A percentile compares a stretch with the other conserved stretches of the same genome.
Conservation (phyloP, 306 rosid species). For the Gillenia trifoliata region DNA sequence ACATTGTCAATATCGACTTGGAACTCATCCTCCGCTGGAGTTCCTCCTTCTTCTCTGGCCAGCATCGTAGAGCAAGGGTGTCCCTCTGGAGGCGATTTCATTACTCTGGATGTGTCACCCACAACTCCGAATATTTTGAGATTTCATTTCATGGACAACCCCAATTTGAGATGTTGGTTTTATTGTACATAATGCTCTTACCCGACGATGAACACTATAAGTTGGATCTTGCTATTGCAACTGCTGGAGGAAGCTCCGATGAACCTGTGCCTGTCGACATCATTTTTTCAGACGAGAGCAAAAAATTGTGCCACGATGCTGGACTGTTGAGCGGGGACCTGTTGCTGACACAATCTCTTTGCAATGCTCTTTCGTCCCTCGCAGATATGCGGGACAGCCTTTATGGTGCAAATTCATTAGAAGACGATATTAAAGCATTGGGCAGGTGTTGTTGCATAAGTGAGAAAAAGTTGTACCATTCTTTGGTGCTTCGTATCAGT, state of each 20-base stretch:
- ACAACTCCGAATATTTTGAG: conserved; percentile 73
- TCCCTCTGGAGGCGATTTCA: conserved; percentile 76
- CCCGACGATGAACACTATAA: conserved; percentile 49
- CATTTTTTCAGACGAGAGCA: conserved; percentile 24
- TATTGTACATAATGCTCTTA: conserved; percentile 52
- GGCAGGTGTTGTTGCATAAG: conserved; percentile 31
- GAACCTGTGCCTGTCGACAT: conserved; percentile 35
- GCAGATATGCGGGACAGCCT: conserved; percentile 66
- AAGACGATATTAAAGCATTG: conserved; percentile 50
- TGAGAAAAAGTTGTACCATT: conserved; percentile 63
- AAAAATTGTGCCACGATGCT: conserved; percentile 15
- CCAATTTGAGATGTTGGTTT: conserved; percentile 57
- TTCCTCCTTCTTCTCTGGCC: conserved; percentile 57
- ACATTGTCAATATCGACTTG: conserved; percentile 80
- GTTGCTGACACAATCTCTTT: conserved; percentile 48
- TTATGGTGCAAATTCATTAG: conserved; percentile 53
- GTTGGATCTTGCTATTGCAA: conserved; percentile 49
- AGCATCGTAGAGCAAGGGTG: conserved; percentile 57
- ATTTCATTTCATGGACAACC: conserved; percentile 79
- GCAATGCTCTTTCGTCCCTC: conserved; percentile 50
- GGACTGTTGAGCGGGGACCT: conserved; percentile 31
- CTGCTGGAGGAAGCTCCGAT: conserved; percentile 31
- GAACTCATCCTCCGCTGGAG: conserved; percentile 70
- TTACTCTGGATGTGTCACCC: conserved; percentile 41
- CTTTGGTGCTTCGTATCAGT: conserved; percentile 60